Base-by-base conservation (phyloP, 2,329 filamentous ascomycete species). In the Aspergillus texensis region DNA sequence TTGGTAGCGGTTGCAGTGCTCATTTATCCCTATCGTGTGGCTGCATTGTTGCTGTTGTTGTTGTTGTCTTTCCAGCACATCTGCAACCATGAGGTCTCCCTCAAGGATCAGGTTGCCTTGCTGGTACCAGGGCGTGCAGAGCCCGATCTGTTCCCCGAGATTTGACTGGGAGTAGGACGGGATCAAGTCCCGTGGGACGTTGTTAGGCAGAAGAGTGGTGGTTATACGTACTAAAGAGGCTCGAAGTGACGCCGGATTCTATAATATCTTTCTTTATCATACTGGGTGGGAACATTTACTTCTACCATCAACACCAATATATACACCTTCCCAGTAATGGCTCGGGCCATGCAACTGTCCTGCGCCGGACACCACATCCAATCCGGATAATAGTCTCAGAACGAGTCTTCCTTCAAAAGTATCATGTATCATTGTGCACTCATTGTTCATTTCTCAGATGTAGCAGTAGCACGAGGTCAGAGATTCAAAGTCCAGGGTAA, bases 401-500 rank as follows among this genome's bases (percentile, higher is more conserved):
- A 16, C 24, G 24, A n/a, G 26, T 50, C 5, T 19, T 50, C 21
- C 26, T 28, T 50, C 46, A 30, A 50, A 48, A 28, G 24, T 19
- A 28, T 26, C 45, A 16, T 14, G 6, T 26, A 6, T 24, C n/a
- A n/a, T 54, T 24, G 52, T 36, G n/a, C 45, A 28, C 30, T 46
- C 26, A 43, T 46, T 46, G 30, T 41, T 26, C 48, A 30, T 28
- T 11, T 10, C 32, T n/a, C n/a, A 19, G 30, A 30, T 46, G 61
- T 66, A 36, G 34, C 34, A 41, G 36, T 19, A 9, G 36, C 57
- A 66, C 64, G 58, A 39, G 57, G 56, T 60, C 62, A 56, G 62
- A 57, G 57, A 43, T 57, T 53, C 58, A 53, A n/a, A 57, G 60
- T 48, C 34, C 19, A 34, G 30, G 45, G 56, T 26, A 39, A 34